Evolutionary conservation across 2,329 filamentous ascomycete species (phyloP).

Genomic region (Pyrenochaeta sp.): DNA sequence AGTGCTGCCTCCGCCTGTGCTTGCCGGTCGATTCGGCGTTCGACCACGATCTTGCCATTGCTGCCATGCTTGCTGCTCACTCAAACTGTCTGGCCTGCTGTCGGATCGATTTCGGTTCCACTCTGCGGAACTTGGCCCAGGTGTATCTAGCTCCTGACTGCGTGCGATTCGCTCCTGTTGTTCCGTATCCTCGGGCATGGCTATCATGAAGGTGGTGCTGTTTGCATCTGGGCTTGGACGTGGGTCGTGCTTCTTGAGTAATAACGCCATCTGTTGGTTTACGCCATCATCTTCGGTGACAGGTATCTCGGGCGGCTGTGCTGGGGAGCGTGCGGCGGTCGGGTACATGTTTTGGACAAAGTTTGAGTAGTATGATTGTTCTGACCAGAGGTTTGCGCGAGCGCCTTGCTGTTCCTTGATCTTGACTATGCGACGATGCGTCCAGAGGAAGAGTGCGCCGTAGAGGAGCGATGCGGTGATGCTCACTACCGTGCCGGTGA

Average conservation of each 20-base stretch:
- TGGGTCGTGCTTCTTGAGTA: conserved; percentile 49
- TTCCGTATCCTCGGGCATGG: conserved; percentile 45
- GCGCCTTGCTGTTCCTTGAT: conserved; percentile 27
- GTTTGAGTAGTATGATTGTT: conserved; percentile 53
- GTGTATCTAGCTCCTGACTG: conserved; percentile 42
- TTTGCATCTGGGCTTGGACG: conserved; percentile 42
- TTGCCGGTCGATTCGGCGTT: conserved; percentile 33
- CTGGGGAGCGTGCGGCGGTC: conserved; percentile 34
- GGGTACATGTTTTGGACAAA: conserved; percentile 58
- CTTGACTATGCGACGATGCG: conserved; percentile 51
- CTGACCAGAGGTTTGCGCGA: conserved; percentile 42
- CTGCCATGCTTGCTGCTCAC: conserved; percentile 39
- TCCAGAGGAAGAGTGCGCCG: conserved; percentile 51
- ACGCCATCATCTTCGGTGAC: conserved; percentile 59
- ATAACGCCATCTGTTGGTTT: conserved; percentile 59
- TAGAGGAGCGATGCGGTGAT: conserved; percentile 52
- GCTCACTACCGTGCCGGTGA: conserved; percentile 53
- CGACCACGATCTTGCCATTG: conserved; percentile 41
- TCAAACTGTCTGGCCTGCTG: conserved; percentile 36
- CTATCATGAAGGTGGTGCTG: conserved; percentile 54
- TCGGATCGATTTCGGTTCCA: conserved; percentile 31
- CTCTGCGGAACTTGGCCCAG: conserved; percentile 26
- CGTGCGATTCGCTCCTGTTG: conserved; percentile 31
- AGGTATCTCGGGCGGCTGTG: conserved; percentile 29
- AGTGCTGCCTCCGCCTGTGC: conserved; percentile 30